phyloP scores from a whole-genome alignment of 108 stramenopile species.

The Pseudonitzschia multiseries region DNA sequence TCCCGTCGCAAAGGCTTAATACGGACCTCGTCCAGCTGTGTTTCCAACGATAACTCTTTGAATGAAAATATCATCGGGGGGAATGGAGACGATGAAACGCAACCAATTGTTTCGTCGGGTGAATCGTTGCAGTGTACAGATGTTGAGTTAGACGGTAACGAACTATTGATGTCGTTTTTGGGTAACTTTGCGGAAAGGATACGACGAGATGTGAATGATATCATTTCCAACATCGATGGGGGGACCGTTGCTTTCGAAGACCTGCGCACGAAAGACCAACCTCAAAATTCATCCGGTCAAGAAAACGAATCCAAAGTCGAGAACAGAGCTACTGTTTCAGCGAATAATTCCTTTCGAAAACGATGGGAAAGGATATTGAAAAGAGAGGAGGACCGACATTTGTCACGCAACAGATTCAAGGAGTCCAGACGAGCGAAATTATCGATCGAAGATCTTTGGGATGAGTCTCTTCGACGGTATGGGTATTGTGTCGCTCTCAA shows the following conservation, averaged over 20 bases:
- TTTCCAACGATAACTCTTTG: not conserved
- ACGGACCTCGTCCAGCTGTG: not conserved
- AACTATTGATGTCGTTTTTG: not conserved
- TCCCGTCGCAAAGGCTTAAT: not conserved
- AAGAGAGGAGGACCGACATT: slow-evolving; percentile 9
- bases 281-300: not conserved
- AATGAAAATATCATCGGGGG: not conserved
- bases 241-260: not conserved
- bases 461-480: slow-evolving; percentile 9
- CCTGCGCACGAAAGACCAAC: not conserved
- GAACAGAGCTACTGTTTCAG: not conserved
- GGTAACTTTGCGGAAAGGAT: slow-evolving; percentile 21
- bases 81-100: not conserved
- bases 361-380: slow-evolving; percentile 14
- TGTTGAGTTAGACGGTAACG: not conserved
- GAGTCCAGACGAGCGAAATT: not conserved
- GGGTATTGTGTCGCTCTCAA: not conserved
- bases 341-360: not conserved
- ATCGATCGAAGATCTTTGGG: slow-evolving; percentile 29
- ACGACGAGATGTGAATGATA: slow-evolving; percentile 13
- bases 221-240: slow-evolving; percentile 21
- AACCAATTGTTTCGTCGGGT: not conserved
- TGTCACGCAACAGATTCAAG: not conserved
- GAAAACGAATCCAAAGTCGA: not conserved
- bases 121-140: not conserved